phyloP scores from a whole-genome alignment of 805 yeast genomes.

The Candida khao-thaluensis region DNA sequence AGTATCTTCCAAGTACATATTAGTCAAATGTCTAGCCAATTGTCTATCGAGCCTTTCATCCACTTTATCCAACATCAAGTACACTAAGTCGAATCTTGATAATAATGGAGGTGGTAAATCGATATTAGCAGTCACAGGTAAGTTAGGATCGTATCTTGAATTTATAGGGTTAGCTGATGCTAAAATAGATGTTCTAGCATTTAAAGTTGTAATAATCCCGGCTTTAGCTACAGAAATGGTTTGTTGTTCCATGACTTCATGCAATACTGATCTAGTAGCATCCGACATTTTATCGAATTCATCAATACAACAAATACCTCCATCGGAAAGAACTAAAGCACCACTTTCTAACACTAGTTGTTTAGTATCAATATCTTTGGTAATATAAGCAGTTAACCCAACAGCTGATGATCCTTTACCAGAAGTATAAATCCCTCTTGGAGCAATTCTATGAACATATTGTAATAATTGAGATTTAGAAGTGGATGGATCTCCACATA shows the following conservation, averaged over 20 bases:
- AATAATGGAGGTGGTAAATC: constrained; percentile 95
- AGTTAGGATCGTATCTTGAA: constrained; percentile 89
- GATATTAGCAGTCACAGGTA: constrained; percentile 93
- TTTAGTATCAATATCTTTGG: constrained; percentile 89
- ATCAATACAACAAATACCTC: constrained; percentile 98
- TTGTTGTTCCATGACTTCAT: constrained; percentile 99
- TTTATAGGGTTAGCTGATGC: constrained; percentile 98
- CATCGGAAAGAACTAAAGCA: constrained; percentile 93
- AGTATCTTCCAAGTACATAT: constrained; percentile 84
- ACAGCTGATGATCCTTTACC: constrained; percentile 99
- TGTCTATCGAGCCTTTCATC: constrained; percentile 83
- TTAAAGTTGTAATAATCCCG: constrained; percentile 93
- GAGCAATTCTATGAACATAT: constrained; percentile 96
- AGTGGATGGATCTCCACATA: constrained; percentile 99
- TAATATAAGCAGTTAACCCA: constrained; percentile 95
- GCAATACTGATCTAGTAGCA: constrained; percentile 88
- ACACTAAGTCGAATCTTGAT: constrained; percentile 93
- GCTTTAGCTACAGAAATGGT: constrained; percentile 98
- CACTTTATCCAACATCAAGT: constrained; percentile 86
- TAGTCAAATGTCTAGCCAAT: constrained; percentile 86
- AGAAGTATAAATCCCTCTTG: constrained; percentile 95
- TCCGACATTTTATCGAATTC: constrained; percentile 98
- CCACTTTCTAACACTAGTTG: constrained; percentile 95
- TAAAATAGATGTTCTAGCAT: constrained; percentile 92
- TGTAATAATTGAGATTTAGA: constrained; percentile 92